Percentiles rank a stretch among this genome's conserved stretches.
phyloP scores from a whole-genome alignment of 768 basidiomycete genomes.

The Tricholoma sp. region DNA sequence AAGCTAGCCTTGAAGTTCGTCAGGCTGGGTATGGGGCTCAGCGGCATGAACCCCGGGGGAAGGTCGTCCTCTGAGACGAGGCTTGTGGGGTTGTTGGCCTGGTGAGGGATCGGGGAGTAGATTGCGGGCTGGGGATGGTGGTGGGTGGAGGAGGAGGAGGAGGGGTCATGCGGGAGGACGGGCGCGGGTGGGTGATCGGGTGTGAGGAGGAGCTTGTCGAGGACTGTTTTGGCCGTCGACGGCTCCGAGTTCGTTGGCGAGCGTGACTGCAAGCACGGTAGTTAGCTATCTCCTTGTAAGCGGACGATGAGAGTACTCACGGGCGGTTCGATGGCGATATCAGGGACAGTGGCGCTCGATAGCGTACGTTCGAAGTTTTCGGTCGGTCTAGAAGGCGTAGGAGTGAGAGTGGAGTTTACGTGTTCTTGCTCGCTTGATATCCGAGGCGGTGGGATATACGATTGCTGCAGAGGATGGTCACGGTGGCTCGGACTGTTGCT shows the following conservation, averaged over 20 bases:
- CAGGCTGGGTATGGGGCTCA: constrained; percentile 25
- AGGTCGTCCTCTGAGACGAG: constrained; percentile 25
- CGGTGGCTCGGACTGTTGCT: no score
- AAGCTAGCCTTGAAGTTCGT: constrained; percentile 2
- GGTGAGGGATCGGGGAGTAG: not conserved
- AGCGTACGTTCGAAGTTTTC: constrained; percentile 17
- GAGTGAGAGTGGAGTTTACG: constrained; percentile 3
- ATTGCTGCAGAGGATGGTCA: not conserved
- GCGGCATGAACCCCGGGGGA: constrained; percentile 34
- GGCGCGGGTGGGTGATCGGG: constrained; percentile 27
- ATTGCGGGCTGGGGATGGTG: constrained; percentile 1
- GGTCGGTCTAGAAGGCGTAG: not conserved
- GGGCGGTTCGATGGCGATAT: constrained; percentile 43
- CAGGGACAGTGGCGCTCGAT: constrained; percentile 32
- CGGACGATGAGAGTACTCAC: constrained; percentile 22
- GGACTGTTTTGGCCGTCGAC: constrained; percentile 17
- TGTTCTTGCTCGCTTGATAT: constrained; percentile 1
- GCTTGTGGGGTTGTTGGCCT: constrained; percentile 9
- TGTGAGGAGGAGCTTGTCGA: constrained; percentile 38
- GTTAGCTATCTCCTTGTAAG: no score
- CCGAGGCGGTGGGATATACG: not conserved
- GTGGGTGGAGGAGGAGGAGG: constrained; percentile 1
- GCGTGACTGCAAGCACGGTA: constrained; percentile 26
- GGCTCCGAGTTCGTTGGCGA: constrained; percentile 30
- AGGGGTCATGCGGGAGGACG: constrained; percentile 11